Evolutionary conservation across 371 early-diverging fungal genomes (phyloP).

Genomic region (Actinomortierella wolfii): DNA sequence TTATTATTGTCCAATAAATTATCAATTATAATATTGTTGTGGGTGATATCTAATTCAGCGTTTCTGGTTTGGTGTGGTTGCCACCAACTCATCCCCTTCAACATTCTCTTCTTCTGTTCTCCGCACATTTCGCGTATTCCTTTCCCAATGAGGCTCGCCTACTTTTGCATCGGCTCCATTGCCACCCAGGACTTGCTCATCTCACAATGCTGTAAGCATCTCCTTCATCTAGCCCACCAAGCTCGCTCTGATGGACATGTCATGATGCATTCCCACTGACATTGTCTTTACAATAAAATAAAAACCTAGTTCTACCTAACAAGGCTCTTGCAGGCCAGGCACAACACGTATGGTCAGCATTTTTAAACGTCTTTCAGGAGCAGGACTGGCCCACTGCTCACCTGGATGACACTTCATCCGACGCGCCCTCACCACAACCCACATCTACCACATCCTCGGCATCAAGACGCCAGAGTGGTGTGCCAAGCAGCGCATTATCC

Average conservation of each 20-base stretch:
- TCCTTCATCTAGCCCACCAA: not conserved
- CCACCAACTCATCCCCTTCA: not conserved
- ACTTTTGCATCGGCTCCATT: constrained; percentile 42
- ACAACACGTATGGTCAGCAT: constrained; percentile 30
- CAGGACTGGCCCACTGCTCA: constrained; percentile 3
- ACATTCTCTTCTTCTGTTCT: too few species aligned
- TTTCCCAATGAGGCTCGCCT: constrained; percentile 16
- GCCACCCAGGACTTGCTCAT: constrained; percentile 36
- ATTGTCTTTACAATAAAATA: not conserved
- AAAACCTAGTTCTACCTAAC: constrained; percentile 5
- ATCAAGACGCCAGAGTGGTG: not conserved
- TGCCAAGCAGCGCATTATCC: not conserved
- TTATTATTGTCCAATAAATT: too few species aligned
- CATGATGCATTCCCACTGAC: not conserved
- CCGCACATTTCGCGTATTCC: too few species aligned
- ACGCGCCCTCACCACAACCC: not conserved
- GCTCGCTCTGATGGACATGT: too few species aligned
- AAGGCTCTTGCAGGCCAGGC: constrained; percentile 10
- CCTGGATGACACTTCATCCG: constrained; percentile 10
- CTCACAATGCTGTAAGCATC: constrained; percentile 33
- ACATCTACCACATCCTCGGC: not conserved
- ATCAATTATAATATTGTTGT: too few species aligned
- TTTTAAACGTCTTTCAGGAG: constrained; percentile 28
- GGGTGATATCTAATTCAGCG: too few species aligned
- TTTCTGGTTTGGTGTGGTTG: not conserved